Evolutionary conservation across 306 rosid species (phyloP).

Genomic region (Canavalia gladiata): DNA sequence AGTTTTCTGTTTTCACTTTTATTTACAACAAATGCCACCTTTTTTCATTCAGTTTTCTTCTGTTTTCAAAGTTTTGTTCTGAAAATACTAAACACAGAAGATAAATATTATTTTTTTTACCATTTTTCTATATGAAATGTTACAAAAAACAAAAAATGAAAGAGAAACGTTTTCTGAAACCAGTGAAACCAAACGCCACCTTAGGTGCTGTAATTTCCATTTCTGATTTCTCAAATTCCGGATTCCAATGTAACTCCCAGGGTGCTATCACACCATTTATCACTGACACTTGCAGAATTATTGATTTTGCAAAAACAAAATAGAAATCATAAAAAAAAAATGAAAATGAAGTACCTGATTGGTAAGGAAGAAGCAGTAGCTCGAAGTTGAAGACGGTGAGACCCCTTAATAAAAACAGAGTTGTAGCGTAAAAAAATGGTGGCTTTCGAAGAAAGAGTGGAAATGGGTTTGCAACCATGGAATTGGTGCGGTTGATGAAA

Average conservation of each 20-base stretch:
- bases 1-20: too few species aligned
- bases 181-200: too few species aligned
- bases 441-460: neutral
- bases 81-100: too few species aligned
- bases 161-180: too few species aligned
- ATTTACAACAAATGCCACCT: too few species aligned
- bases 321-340: neutral
- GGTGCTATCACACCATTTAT: neutral
- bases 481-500: neutral
- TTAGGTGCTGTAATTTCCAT: neutral
- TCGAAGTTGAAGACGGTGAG: neutral
- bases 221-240: neutral
- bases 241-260: neutral
- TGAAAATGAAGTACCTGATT: neutral
- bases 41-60: too few species aligned
- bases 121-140: too few species aligned
- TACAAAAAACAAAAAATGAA: too few species aligned
- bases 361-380: neutral
- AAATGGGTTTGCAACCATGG: neutral
- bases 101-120: too few species aligned
- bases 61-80: too few species aligned
- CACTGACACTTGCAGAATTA: neutral
- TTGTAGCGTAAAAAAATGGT: neutral
- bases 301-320: neutral
- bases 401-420: neutral